Evolutionary conservation across 106 monocot genomes (phyloP).

Genomic region (Dioscorea zingiberensis): DNA sequence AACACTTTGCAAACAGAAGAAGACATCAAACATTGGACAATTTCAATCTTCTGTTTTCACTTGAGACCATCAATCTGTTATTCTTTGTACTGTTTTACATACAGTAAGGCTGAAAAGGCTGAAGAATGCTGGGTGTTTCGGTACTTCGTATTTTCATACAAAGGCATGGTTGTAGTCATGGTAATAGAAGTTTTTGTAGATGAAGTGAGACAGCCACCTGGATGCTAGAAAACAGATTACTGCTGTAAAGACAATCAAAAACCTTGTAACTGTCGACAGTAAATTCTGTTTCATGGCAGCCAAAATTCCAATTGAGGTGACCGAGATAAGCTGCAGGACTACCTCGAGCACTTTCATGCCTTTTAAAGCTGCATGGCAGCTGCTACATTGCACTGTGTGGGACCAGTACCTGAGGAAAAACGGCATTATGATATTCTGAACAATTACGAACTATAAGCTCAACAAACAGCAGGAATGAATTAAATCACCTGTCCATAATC

Average conservation of each 20-base stretch:
- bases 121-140: too few relatives aligned
- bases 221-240: constrained; percentile 63
- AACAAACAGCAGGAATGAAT: too few relatives aligned
- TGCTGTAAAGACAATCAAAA: constrained; percentile 36
- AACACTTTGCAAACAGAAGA: too few relatives aligned
- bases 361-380: constrained; percentile 61
- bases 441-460: too few relatives aligned
- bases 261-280: constrained; percentile 37
- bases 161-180: constrained; percentile 95
- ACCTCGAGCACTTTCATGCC: constrained; percentile 54
- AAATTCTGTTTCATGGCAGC: constrained; percentile 47
- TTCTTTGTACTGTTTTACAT: too few relatives aligned
- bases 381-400: constrained; percentile 78
- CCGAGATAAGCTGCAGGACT: constrained; percentile 55
- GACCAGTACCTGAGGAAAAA: constrained; percentile 58
- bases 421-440: too few relatives aligned
- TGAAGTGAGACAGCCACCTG: constrained; percentile 75
- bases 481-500: constrained; percentile 74
- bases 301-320: constrained; percentile 49
- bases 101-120: too few relatives aligned
- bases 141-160: constrained; percentile 18
- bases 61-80: too few relatives aligned
- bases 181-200: constrained; percentile 81
- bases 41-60: too few relatives aligned
- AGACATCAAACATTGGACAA: too few relatives aligned